Conservation (phyloP, 306 rosid genomes). For the Canavalia gladiata region DNA sequence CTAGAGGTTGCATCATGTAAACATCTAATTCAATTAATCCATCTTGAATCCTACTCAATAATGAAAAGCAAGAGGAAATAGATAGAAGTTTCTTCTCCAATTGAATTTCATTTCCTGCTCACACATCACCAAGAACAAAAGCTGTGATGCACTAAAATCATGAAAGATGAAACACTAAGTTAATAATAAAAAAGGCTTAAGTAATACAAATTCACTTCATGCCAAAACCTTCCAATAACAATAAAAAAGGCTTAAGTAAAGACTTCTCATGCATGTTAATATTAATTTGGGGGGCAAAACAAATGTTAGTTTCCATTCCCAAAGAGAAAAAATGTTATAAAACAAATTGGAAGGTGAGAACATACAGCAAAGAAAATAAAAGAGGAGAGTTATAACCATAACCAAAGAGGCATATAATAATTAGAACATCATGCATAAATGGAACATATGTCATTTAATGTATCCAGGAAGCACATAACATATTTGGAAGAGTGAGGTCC, state of each 20-base stretch:
- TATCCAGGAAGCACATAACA: constrained; percentile 26
- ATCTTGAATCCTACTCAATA: constrained; percentile 22
- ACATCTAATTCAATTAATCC: constrained; percentile 9
- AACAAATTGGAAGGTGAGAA: constrained; percentile 13
- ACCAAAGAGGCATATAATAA: constrained; percentile 26
- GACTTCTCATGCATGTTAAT: constrained; percentile 19
- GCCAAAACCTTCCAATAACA: constrained; percentile 9
- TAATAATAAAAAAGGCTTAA: constrained; percentile 11
- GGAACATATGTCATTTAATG: constrained; percentile 29
- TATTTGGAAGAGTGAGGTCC: constrained; percentile 24
- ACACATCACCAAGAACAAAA: constrained; percentile 35
- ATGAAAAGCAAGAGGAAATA: constrained; percentile 21
- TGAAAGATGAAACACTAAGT: constrained; percentile 11
- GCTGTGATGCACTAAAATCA: constrained; percentile 35
- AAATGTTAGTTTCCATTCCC: constrained; percentile 8
- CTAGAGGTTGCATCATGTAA: constrained; percentile 31
- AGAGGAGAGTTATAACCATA: constrained; percentile 11
- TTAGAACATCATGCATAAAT: constrained; percentile 34
- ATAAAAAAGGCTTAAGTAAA: constrained; percentile 21
- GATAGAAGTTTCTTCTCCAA: constrained; percentile 20
- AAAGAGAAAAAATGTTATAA: neutral
- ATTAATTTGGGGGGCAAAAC: constrained; percentile 31
- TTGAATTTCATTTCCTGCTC: constrained; percentile 20
- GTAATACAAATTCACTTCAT: constrained; percentile 23
- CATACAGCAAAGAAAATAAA: constrained; percentile 26